These are phyloP conservation scores for Cadophora malorum DNA, from an alignment of 2,329 filamentous ascomycete genomes.

Conservation along the genomic window DNA sequence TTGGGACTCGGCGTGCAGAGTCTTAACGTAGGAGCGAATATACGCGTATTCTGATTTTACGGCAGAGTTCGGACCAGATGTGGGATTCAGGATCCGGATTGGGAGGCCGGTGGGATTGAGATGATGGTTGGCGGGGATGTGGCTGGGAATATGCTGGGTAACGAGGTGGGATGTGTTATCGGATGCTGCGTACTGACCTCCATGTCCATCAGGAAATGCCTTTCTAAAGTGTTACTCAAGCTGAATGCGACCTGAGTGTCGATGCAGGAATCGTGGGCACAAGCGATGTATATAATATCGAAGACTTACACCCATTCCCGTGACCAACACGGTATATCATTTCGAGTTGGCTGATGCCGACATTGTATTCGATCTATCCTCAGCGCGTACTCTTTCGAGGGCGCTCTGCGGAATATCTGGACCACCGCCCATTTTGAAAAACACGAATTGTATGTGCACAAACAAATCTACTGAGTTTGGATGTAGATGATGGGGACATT, in stretches of 20 bases:
- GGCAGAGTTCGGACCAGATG: background rate
- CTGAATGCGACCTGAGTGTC: background rate
- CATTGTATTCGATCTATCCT: background rate
- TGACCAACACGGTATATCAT: slow-evolving; percentile 4
- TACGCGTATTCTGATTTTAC: background rate
- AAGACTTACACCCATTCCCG: slow-evolving; percentile 8
- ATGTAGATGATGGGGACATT: background rate
- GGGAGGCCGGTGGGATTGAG: background rate
- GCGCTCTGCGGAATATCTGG: background rate
- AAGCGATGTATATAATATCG: background rate
- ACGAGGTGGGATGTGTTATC: slow-evolving; percentile 12
- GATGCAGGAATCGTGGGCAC: background rate
- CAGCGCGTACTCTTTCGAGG: too few relatives aligned
- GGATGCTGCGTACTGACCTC: slow-evolving; percentile 6
- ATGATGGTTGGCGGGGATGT: background rate
- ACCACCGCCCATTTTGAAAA: background rate
- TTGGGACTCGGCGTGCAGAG: background rate
- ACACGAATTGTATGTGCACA: background rate
- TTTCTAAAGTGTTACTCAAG: background rate
- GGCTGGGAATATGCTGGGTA: background rate
- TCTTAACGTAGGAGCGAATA: background rate
- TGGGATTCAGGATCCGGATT: background rate
- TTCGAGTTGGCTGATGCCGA: background rate
- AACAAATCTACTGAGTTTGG: too few relatives aligned
- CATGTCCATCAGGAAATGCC: slow-evolving; percentile 3